A percentile compares a stretch with the other conserved stretches of the same genome.
phyloP scores from a whole-genome alignment of 2,329 filamentous ascomycete genomes.

The Dactylonectria macrodidyma region DNA sequence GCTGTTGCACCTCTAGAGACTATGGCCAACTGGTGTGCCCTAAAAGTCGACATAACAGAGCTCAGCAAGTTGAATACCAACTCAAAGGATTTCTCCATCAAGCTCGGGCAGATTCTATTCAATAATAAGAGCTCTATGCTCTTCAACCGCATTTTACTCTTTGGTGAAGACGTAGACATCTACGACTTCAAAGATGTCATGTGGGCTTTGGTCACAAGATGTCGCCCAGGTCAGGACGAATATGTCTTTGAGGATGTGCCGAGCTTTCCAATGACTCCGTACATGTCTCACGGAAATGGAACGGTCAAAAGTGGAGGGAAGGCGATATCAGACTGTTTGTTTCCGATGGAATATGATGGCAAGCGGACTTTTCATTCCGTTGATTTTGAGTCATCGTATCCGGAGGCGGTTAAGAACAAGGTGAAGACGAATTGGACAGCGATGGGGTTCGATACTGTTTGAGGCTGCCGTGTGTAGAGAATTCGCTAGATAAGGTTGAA shows the following conservation, averaged over 20 bases:
- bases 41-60: slow-evolving; percentile 71
- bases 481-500: no score
- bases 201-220: slow-evolving; percentile 64
- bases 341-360: slow-evolving; percentile 59
- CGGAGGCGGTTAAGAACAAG: slow-evolving; percentile 38
- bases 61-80: slow-evolving; percentile 58
- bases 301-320: slow-evolving; percentile 57
- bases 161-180: slow-evolving; percentile 65
- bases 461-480: not conserved
- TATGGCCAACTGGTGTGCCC: slow-evolving; percentile 62
- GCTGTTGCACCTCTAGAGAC: slow-evolving; percentile 62
- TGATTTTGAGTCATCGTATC: slow-evolving; percentile 53
- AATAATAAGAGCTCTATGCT: slow-evolving; percentile 51
- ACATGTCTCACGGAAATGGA: slow-evolving; percentile 60
- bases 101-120: slow-evolving; percentile 27
- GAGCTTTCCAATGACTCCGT: slow-evolving; percentile 62
- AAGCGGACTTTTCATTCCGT: slow-evolving; percentile 49
- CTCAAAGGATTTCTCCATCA: slow-evolving; percentile 25
- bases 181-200: slow-evolving; percentile 62
- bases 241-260: slow-evolving; percentile 59
- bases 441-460: slow-evolving; percentile 9
- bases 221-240: slow-evolving; percentile 61
- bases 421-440: slow-evolving; percentile 13
- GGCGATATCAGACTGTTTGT: slow-evolving; percentile 60
- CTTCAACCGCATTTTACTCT: slow-evolving; percentile 62